These are phyloP conservation scores for Verticillium dahliae DNA, from an alignment of 2,329 filamentous ascomycete species.

Conservation along the genomic window DNA sequence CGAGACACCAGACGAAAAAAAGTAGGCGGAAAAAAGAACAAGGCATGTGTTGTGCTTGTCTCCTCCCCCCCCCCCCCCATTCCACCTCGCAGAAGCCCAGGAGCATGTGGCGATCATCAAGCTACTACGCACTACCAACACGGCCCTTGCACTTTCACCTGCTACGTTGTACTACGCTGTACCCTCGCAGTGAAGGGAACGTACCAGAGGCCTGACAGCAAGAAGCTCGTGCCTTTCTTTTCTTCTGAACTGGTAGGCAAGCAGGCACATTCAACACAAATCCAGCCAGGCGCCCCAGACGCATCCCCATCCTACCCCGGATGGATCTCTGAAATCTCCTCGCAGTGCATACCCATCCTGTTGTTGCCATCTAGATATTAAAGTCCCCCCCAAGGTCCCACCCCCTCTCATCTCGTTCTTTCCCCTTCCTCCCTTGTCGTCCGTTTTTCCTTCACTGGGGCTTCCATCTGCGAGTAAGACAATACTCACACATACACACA, in stretches of 20 bases:
- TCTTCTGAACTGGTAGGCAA: neutral
- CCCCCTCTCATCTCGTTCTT: neutral
- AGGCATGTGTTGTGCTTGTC: neutral
- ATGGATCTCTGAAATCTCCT: constrained; percentile 3
- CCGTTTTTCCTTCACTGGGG: neutral
- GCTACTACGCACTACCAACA: neutral
- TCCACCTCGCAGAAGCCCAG: neutral
- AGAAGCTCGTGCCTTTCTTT: neutral
- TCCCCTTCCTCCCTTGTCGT: neutral
- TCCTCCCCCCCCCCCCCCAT: too few species aligned
- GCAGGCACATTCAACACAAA: neutral
- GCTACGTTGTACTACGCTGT: neutral
- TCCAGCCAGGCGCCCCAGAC: neutral
- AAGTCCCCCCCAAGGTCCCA: constrained; percentile 5
- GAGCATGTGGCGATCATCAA: constrained; percentile 2
- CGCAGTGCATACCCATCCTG: neutral
- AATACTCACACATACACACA: neutral
- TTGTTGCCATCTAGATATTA: constrained; percentile 4
- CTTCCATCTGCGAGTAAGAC: neutral
- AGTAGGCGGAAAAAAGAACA: neutral
- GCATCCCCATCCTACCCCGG: constrained; percentile 6
- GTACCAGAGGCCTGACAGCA: neutral
- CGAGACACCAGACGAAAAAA: too few species aligned
- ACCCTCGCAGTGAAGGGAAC: neutral
- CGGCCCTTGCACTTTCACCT: neutral